A percentile compares a stretch with the other conserved stretches of the same genome.
phyloP scores from a whole-genome alignment of 176 grass and related monocot species.

The Leersia perrieri region DNA sequence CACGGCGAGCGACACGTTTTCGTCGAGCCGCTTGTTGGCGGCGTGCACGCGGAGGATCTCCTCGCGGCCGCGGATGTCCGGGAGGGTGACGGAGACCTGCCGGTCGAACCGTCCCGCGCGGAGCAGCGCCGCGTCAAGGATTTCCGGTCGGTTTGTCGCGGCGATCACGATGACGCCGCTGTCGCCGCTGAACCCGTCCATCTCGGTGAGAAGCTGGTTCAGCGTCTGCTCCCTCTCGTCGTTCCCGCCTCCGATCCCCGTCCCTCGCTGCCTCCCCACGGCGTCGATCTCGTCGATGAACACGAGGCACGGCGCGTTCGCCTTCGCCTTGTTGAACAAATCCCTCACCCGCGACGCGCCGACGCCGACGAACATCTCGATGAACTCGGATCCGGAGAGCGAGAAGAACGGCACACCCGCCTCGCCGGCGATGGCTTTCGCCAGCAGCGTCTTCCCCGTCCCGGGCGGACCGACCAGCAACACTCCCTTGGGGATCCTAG shows the following conservation, averaged over 20 bases:
- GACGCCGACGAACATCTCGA: conserved; percentile 83
- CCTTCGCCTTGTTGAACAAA: conserved; percentile 70
- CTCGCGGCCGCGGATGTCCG: conserved; percentile 75
- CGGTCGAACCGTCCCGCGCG: conserved; percentile 68
- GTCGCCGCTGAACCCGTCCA: conserved; percentile 73
- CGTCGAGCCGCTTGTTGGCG: conserved; percentile 67
- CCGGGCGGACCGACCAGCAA: conserved; percentile 61
- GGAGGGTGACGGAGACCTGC: conserved; percentile 65
- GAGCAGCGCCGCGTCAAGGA: conserved; percentile 78
- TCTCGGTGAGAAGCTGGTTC: conserved; percentile 82
- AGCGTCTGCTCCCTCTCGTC: conserved; percentile 89
- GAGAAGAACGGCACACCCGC: conserved; percentile 89
- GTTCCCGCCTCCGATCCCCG: conserved; percentile 63
- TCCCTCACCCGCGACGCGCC: conserved; percentile 79
- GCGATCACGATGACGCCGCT: conserved; percentile 69
- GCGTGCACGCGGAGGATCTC: conserved; percentile 71
- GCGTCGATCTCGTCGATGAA: conserved; percentile 89
- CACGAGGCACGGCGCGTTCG: conserved; percentile 61
- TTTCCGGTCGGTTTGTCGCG: conserved; percentile 69
- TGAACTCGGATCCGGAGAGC: conserved; percentile 79
- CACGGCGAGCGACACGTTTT: conserved; percentile 56
- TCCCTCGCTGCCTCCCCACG: conserved; percentile 63
- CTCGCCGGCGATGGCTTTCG: conserved; percentile 77
- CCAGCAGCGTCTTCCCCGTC: conserved; percentile 78
- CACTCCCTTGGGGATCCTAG: conserved; percentile 68